Evolutionary conservation across 768 basidiomycete species (phyloP).

Genomic region (Rhizopogon sp.): DNA sequence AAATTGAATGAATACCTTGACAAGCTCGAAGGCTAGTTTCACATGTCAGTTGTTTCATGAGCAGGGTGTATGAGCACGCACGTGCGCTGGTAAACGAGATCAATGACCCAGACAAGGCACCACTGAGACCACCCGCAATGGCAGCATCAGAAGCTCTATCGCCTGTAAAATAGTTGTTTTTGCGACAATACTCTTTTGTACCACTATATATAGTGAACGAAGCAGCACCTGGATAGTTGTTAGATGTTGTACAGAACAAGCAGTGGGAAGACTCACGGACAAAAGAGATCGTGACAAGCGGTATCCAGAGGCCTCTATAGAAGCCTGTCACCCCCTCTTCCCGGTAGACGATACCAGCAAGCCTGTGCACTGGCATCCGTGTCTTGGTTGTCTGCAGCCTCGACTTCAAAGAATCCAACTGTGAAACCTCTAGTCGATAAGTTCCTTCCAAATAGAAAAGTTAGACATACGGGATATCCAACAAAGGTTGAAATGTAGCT

Average conservation of each 20-base stretch:
- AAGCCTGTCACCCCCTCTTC: constrained; percentile 89
- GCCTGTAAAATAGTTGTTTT: constrained; percentile 52
- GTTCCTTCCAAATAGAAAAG: not conserved
- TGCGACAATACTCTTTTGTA: constrained; percentile 70
- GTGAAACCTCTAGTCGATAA: constrained; percentile 1
- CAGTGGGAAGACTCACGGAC: constrained; percentile 65
- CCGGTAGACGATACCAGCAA: constrained; percentile 68
- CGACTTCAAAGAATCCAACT: constrained; percentile 95
- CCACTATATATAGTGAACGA: constrained; percentile 89
- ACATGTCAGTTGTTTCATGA: constrained; percentile 11
- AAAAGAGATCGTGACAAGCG: constrained; percentile 91
- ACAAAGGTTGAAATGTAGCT: constrained; percentile 91
- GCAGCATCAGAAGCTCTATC: constrained; percentile 66
- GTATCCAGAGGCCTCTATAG: constrained; percentile 88
- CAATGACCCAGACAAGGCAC: constrained; percentile 83
- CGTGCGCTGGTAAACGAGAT: constrained; percentile 89
- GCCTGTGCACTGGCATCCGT: constrained; percentile 65
- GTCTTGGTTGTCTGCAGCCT: constrained; percentile 82
- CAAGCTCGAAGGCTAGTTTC: constrained; percentile 79
- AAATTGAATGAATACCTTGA: constrained; percentile 58
- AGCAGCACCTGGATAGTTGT: constrained; percentile 58
- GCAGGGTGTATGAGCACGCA: constrained; percentile 37
- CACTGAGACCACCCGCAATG: constrained; percentile 74
- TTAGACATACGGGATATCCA: constrained; percentile 68
- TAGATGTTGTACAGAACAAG: constrained; percentile 5